phyloP scores from a whole-genome alignment of 169 alveolate species.

The Plasmodium coatneyi region DNA sequence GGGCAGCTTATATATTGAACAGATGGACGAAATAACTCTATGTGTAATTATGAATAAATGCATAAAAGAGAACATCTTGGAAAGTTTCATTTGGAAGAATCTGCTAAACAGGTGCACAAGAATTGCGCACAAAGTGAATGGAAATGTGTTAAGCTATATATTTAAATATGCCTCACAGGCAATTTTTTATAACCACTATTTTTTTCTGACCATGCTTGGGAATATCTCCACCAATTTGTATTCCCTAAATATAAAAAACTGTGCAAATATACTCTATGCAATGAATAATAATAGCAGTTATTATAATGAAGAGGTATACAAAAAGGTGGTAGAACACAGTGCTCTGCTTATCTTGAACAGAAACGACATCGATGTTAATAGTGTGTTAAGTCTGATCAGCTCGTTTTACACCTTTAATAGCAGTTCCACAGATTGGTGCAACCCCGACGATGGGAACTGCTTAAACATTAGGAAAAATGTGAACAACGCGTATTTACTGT shows the following conservation, averaged over 20 bases:
- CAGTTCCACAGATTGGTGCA: not conserved
- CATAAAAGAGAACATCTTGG: conserved; percentile 77
- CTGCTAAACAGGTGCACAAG: conserved; percentile 77
- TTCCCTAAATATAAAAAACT: conserved; percentile 50
- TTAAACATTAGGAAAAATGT: not conserved
- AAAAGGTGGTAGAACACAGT: conserved; percentile 30
- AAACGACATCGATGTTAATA: conserved; percentile 61
- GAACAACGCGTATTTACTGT: conserved; percentile 31
- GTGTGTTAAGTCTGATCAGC: conserved; percentile 15
- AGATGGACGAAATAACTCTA: conserved; percentile 85
- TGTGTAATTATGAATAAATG: conserved; percentile 81
- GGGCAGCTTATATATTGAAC: conserved; percentile 83
- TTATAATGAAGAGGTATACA: conserved; percentile 50
- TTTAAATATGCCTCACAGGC: conserved; percentile 80
- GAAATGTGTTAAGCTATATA: conserved; percentile 76
- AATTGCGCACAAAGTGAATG: conserved; percentile 79
- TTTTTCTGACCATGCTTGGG: conserved; percentile 74
- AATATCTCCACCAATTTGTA: conserved; percentile 41
- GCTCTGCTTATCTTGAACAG: conserved; percentile 48
- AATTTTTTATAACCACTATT: conserved; percentile 76
- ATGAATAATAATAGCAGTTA: conserved; percentile 55
- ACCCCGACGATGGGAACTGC: not conserved
- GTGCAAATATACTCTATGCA: conserved; percentile 44
- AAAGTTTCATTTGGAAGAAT: conserved; percentile 79
- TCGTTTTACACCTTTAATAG: conserved; percentile 21